Percentiles rank a stretch among this genome's conserved stretches.
These are phyloP conservation scores for Ustilago loliicola DNA, from an alignment of 1,284 basidiomycete species.

Conservation along the genomic window DNA sequence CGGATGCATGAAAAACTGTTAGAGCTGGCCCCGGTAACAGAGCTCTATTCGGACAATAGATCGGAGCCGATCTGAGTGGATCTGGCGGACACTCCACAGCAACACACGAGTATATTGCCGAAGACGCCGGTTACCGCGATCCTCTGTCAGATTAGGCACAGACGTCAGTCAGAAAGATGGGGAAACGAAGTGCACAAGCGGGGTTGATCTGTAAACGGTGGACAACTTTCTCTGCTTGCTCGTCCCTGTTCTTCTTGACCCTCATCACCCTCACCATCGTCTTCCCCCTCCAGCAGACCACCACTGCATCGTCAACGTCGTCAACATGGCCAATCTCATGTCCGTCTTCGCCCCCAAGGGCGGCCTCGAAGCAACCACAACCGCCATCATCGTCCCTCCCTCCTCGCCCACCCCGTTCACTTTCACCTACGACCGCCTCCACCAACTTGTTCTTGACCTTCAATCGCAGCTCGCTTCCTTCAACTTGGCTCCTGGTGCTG, in stretches of 20 bases:
- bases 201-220: constrained; percentile 1
- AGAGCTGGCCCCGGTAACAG: background rate
- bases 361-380: constrained; percentile 44
- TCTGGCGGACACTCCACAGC: background rate
- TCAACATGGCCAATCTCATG: constrained; percentile 50
- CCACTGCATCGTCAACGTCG: background rate
- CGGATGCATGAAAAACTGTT: background rate
- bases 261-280: background rate
- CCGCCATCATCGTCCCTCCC: constrained; percentile 57
- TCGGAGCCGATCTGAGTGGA: constrained; percentile 5
- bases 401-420: constrained; percentile 54
- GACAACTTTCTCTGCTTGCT: background rate
- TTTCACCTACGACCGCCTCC: constrained; percentile 55
- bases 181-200: background rate
- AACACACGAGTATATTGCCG: constrained; percentile 1
- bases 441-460: constrained; percentile 51
- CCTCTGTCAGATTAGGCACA: constrained; percentile 8
- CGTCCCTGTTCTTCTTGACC: background rate
- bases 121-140: constrained; percentile 7
- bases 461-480: constrained; percentile 61
- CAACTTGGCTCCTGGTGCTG: constrained; percentile 40
- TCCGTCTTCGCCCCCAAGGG: constrained; percentile 45
- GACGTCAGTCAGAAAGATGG: background rate
- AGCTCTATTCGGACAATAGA: background rate
- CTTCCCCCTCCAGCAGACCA: no score